phyloP scores from a whole-genome alignment of 257 asterid genomes.

The Solanum pennellii region DNA sequence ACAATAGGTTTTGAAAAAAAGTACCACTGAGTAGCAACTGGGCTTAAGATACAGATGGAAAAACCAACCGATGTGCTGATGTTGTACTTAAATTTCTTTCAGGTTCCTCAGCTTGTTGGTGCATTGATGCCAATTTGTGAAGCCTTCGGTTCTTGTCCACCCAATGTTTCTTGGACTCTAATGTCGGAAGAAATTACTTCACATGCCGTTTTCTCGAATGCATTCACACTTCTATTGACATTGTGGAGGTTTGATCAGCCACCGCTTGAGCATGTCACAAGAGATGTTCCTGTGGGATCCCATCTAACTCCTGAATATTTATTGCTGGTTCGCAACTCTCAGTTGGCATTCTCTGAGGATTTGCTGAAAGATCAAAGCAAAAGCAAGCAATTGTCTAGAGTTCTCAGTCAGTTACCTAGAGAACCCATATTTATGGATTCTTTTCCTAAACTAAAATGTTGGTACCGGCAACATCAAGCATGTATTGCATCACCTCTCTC shows the following conservation, averaged over 20 bases:
- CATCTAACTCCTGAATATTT: conserved; percentile 83
- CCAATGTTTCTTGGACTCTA: conserved; percentile 67
- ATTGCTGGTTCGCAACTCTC: conserved; percentile 63
- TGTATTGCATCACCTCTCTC: conserved; percentile 81
- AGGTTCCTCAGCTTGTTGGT: conserved; percentile 98
- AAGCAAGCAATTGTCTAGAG: conserved; percentile 38
- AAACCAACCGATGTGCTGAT: neutral
- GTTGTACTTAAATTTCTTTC: conserved; percentile 8
- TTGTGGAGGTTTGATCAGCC: conserved; percentile 93
- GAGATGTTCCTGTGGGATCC: conserved; percentile 74
- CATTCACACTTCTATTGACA: conserved; percentile 77
- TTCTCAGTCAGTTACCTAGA: conserved; percentile 31
- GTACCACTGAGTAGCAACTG: neutral
- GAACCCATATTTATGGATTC: conserved; percentile 73
- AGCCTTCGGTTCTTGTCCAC: conserved; percentile 87
- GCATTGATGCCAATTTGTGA: conserved; percentile 96
- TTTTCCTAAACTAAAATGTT: conserved; percentile 77
- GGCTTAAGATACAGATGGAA: neutral
- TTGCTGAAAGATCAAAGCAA: conserved; percentile 30
- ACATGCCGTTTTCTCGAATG: conserved; percentile 85
- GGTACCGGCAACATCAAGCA: conserved; percentile 88
- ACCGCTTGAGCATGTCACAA: conserved; percentile 62
- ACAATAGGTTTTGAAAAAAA: neutral
- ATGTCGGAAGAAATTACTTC: conserved; percentile 61
- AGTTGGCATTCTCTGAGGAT: conserved; percentile 39